Conservation (phyloP, 495 filamentous ascomycete genomes). For the Aspergillus kassunensis region DNA sequence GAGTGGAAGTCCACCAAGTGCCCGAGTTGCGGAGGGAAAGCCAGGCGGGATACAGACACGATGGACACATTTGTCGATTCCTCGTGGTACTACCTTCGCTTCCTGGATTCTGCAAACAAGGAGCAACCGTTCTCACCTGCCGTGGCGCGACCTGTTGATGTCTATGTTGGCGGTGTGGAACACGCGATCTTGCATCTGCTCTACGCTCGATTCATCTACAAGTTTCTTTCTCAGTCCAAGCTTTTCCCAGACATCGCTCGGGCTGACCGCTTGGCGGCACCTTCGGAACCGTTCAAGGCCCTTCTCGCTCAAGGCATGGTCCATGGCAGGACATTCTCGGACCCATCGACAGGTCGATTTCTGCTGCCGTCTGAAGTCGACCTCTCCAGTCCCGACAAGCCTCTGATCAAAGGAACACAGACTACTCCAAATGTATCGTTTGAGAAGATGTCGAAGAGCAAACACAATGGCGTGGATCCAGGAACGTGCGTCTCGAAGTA, state of each 20-base stretch:
- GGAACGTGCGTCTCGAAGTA: constrained; percentile 62
- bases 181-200: constrained; percentile 91
- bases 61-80: constrained; percentile 97
- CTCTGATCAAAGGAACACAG: constrained; percentile 56
- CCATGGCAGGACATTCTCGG: constrained; percentile 76
- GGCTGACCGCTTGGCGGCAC: constrained; percentile 21
- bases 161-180: constrained; percentile 85
- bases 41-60: constrained; percentile 83
- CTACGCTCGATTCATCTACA: constrained; percentile 87
- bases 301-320: constrained; percentile 91
- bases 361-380: constrained; percentile 75
- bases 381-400: constrained; percentile 49
- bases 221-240: constrained; percentile 64
- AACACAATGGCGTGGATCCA: constrained; percentile 90
- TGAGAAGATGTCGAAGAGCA: constrained; percentile 97
- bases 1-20: constrained; percentile 75
- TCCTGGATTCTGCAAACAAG: constrained; percentile 63
- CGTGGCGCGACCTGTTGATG: constrained; percentile 66
- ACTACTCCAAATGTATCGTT: constrained; percentile 57
- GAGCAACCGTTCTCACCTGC: constrained; percentile 56
- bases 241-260: constrained; percentile 46
- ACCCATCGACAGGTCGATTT: constrained; percentile 71
- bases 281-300: constrained; percentile 69
- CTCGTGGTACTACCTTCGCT: constrained; percentile 88
- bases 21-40: constrained; percentile 64